Percentiles rank a stretch among this genome's conserved stretches.
These are phyloP conservation scores for Sporothrix euskadiensis DNA, from an alignment of 2,329 filamentous ascomycete species.

Conservation along the genomic window DNA sequence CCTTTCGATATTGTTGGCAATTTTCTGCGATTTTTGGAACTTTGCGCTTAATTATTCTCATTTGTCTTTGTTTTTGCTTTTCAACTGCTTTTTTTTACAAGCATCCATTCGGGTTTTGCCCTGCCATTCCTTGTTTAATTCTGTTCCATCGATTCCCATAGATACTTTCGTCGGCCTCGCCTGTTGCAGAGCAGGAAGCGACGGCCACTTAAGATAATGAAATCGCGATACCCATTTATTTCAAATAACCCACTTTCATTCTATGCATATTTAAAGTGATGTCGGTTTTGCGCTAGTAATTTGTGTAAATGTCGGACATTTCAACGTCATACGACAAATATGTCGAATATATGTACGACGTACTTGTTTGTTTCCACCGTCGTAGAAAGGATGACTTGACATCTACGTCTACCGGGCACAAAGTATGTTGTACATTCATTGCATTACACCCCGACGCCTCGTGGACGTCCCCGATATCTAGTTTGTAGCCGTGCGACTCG, in stretches of 20 bases:
- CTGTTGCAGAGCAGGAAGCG: background rate
- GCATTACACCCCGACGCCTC: too few relatives aligned
- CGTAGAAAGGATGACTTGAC: too few relatives aligned
- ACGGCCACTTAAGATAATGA: constrained; percentile 10
- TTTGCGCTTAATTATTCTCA: background rate
- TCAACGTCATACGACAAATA: background rate
- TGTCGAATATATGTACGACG: too few relatives aligned
- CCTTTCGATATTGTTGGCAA: background rate
- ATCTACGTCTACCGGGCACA: too few relatives aligned
- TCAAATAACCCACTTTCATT: background rate
- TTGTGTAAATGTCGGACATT: background rate
- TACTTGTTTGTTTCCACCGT: too few relatives aligned
- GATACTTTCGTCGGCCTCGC: constrained; percentile 2
- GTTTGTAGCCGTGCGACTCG: too few relatives aligned
- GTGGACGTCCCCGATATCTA: too few relatives aligned
- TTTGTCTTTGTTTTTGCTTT: constrained; percentile 11
- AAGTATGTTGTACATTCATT: too few relatives aligned
- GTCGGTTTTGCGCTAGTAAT: background rate
- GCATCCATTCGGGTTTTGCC: background rate
- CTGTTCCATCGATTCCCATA: constrained; percentile 1
- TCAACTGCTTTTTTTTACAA: background rate
- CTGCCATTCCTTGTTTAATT: constrained; percentile 24
- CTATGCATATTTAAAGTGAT: background rate
- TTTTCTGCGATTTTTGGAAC: background rate
- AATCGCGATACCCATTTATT: constrained; percentile 19